Evolutionary conservation across 2,329 filamentous ascomycete species (phyloP).

Genomic region (Ophiostoma himal-ulmi): DNA sequence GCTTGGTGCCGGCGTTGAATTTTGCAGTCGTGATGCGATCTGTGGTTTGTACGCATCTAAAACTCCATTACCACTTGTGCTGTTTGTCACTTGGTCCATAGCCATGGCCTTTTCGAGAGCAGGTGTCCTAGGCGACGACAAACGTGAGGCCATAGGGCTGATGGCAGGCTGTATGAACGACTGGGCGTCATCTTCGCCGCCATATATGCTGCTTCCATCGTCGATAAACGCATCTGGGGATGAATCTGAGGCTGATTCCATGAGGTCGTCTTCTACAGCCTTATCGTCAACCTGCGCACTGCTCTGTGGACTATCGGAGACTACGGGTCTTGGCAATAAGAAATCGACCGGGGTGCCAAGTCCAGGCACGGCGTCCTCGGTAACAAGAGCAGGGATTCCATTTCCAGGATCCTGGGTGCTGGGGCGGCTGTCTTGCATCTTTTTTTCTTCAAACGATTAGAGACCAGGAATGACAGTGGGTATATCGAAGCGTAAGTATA

Average conservation of each 20-base stretch:
- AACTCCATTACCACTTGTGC: slow-evolving; percentile 26
- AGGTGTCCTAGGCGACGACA: slow-evolving; percentile 50
- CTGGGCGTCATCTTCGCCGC: slow-evolving; percentile 52
- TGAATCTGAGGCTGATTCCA: slow-evolving; percentile 2
- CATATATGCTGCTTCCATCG: slow-evolving; percentile 32
- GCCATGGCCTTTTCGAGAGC: slow-evolving; percentile 54
- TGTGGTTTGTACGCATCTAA: slow-evolving; percentile 31
- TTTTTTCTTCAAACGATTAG: neutral
- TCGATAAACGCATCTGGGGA: slow-evolving; percentile 27
- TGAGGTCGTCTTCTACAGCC: neutral
- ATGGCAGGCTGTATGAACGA: slow-evolving; percentile 56
- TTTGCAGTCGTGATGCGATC: slow-evolving; percentile 15
- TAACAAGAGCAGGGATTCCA: neutral
- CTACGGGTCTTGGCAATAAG: slow-evolving; percentile 15
- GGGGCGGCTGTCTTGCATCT: neutral
- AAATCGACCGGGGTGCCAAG: slow-evolving; percentile 4
- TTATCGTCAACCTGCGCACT: neutral
- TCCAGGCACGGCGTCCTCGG: slow-evolving; percentile 4
- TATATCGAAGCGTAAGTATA: neutral
- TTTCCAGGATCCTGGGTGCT: neutral
- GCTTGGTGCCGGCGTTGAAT: slow-evolving; percentile 38
- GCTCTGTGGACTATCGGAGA: neutral
- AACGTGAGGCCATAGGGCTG: slow-evolving; percentile 50
- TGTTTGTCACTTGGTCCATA: slow-evolving; percentile 36
- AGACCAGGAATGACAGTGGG: neutral